Percentiles rank a stretch among this genome's conserved stretches.
Evolutionary conservation across 164 flowering plant genomes (phyloP).

Genomic region (Amborella trichopoda): DNA sequence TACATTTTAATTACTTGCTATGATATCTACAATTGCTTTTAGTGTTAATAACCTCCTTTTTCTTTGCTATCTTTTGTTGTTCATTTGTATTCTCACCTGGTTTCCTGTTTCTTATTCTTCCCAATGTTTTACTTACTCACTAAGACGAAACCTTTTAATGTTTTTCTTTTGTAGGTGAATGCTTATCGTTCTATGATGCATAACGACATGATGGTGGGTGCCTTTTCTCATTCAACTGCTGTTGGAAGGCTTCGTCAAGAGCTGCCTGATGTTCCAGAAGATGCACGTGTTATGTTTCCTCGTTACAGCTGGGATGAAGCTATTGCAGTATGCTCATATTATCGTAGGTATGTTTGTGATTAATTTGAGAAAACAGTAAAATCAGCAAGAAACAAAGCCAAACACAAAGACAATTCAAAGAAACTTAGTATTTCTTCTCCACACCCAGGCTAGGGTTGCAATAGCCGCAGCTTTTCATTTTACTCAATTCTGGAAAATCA

Average conservation of each 20-base stretch:
- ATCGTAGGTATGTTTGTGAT: conserved; percentile 53
- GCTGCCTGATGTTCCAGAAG: conserved; percentile 75
- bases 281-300: conserved; percentile 66
- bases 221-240: conserved; percentile 98
- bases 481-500: too few relatives aligned
- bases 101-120: background rate
- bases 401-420: too few relatives aligned
- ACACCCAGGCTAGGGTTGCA: too few relatives aligned
- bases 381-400: too few relatives aligned
- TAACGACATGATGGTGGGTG: conserved; percentile 95
- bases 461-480: too few relatives aligned
- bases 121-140: background rate
- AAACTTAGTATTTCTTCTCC: too few relatives aligned
- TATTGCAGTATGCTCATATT: conserved; percentile 73
- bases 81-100: background rate
- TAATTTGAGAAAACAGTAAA: background rate
- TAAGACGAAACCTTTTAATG: background rate
- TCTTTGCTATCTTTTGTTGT: background rate
- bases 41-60: too few relatives aligned
- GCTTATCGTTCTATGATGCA: conserved; percentile 89
- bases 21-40: too few relatives aligned
- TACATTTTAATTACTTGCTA: too few relatives aligned
- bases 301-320: conserved; percentile 88
- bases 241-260: conserved; percentile 88
- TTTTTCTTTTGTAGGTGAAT: conserved; percentile 46